Evolutionary conservation across 2,329 filamentous ascomycete genomes (phyloP), one percentile per base, ranked within the genome.

Genomic region (Diplodia scrobiculata): DNA sequence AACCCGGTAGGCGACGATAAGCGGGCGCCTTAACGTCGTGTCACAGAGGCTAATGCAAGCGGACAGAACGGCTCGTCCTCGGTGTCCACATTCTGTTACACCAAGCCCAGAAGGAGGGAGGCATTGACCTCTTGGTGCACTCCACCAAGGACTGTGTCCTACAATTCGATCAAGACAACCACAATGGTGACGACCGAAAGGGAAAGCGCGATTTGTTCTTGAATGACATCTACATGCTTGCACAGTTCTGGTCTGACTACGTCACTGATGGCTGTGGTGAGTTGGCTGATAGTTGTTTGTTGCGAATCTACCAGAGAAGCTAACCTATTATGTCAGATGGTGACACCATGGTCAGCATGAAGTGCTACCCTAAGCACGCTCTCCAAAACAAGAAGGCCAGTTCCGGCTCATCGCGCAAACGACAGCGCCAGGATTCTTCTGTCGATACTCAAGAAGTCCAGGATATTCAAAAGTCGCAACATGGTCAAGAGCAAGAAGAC

Each of bases 1-100:
- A 89, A 73, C 80, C 83, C 72, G 87, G 89, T 90, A 48, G 48
- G 65, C 17, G 36, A 21, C 50, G n/a, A 27, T 36, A 32, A 25
- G 36, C 29, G 19, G 25, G 47, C 32, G 27, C n/a, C 32, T 32
- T 29, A 7, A 32, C 25, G 5, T 9, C 36, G 58, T 50, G 19
- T 29, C 21, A 60, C 34, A 6, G 36, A 14, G 6, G 55, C 55
- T 62, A 63, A 62, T 36, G 36, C 36, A 21, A 19, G 13, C 14
- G 21, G 34, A 59, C 50, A 66, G 66, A 66, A 25, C 66, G 62
- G 17, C 51, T 66, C n/a, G 34, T 66, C n/a, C 63, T 67, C 5
- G 66, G 55, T 52, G 63, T 65, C n/a, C 58, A 65, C 29, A 51
- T 68, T n/a, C 38, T 68, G 51, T 50, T 64, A 25, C 41, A 55